Evolutionary conservation across 768 basidiomycete species (phyloP).

Genomic region (Lactarius hatsudake): DNA sequence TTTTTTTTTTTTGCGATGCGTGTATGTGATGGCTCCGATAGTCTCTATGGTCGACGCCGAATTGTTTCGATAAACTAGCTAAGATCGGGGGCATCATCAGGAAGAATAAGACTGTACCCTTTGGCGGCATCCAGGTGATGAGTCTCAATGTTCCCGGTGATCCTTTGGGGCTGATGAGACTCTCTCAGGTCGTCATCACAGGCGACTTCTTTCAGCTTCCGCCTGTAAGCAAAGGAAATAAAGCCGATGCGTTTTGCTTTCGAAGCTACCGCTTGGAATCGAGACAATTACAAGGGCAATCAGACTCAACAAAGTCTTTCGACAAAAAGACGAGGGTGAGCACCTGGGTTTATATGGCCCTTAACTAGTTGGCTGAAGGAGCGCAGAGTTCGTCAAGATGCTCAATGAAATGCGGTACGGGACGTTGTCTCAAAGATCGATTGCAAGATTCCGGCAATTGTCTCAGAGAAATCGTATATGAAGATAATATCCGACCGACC

Average conservation of each 20-base stretch:
- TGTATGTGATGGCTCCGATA: conserved; percentile 34
- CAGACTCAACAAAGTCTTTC: conserved; percentile 93
- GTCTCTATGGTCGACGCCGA: conserved; percentile 98
- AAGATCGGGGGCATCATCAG: conserved; percentile 63
- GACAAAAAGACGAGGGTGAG: conserved; percentile 86
- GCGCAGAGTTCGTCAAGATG: conserved; percentile 87
- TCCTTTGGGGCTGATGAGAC: background rate
- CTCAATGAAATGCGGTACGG: conserved; percentile 99
- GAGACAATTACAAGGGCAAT: conserved; percentile 75
- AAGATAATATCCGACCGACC: conserved; percentile 83
- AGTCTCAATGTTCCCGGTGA: background rate
- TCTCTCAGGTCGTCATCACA: conserved; percentile 73
- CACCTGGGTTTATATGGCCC: conserved; percentile 28
- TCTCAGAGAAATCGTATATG: conserved; percentile 66
- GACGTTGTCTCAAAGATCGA: conserved; percentile 57
- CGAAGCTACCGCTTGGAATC: conserved; percentile 78
- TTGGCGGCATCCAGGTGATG: conserved; percentile 88
- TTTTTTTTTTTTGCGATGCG: conserved; percentile 2
- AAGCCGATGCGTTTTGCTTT: conserved; percentile 80
- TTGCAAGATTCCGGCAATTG: conserved; percentile 67
- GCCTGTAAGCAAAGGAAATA: conserved; percentile 70
- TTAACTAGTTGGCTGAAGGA: conserved; percentile 14
- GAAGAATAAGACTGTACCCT: conserved; percentile 57
- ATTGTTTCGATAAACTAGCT: conserved; percentile 89
- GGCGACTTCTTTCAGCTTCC: conserved; percentile 99